Evolutionary conservation across 805 yeast genomes (phyloP), one percentile per base, ranked within the genome.

Genomic region (Scheffersomyces ergatensis): DNA sequence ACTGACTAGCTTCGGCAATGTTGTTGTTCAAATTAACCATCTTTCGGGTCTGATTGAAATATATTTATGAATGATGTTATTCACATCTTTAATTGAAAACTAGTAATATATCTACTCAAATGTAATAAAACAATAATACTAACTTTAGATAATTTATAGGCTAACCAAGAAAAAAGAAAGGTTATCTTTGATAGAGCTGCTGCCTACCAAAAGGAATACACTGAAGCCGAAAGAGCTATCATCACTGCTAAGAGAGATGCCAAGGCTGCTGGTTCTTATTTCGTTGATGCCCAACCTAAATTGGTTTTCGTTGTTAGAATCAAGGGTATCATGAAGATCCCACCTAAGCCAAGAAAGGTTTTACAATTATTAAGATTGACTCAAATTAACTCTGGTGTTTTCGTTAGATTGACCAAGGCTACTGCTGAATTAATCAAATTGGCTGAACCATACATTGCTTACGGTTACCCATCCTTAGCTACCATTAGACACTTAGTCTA

Each of bases 291-390:
- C 73, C 92, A 90, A 82, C 82, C 83, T 66, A 89, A 88, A 77
- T 85, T 90, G 66, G 95, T 88, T 57, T 89, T 90, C 73, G 95
- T 90, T 67, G 82, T 90, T 74, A 89, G 98, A 85, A 90, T 90
- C 84, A 90, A 90, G 92, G 97, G 97, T 90, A 88, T 90, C 74
- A 86, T 80, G 90, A 90, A 89, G 85, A 89, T 90, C 63, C 87
- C 97, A 68, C 97, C 97, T 67, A 90, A 90, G 85, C 96, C 97
- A 83, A 89, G 97, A 87, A 90, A 90, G 87, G 96, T 90, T 64
- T 74, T 89, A 73, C 96, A 85, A 77, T 82, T 89, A 70, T 80
- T 88, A 74, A 85, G 96, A 82, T 83, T 89, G 74, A 80, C 83
- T 70, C 95, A 87, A 80, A 86, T 89, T 75, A 89, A 89, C 82